A percentile compares a stretch with the other conserved stretches of the same genome.
Evolutionary conservation across 2,329 filamentous ascomycete genomes (phyloP).

Genomic region (Erysiphe neolycopersici): DNA sequence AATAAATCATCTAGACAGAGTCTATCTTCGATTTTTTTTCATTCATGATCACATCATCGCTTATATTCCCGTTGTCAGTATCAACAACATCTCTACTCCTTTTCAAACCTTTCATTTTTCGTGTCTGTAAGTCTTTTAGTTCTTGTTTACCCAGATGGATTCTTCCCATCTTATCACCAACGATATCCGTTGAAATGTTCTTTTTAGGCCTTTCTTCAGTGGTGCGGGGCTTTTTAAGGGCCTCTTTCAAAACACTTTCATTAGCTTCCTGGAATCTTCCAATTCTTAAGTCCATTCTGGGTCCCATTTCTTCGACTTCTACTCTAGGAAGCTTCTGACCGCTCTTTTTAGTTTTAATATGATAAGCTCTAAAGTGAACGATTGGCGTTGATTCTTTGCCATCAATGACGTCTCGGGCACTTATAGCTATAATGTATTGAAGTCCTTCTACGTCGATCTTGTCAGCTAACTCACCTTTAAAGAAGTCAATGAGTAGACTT

Average conservation of each 20-base stretch:
- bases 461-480: conserved; percentile 50
- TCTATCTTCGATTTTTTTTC: conserved; percentile 10
- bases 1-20: too few species aligned
- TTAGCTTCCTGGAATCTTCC: conserved; percentile 62
- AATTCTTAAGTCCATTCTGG: conserved; percentile 72
- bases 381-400: conserved; percentile 24
- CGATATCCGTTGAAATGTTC: conserved; percentile 73
- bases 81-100: conserved; percentile 37
- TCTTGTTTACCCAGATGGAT: conserved; percentile 84
- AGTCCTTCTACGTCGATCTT: conserved; percentile 88
- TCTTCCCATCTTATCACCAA: conserved; percentile 89
- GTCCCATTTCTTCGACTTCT: conserved; percentile 86
- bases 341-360: conserved; percentile 62
- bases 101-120: conserved; percentile 99
- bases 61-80: conserved; percentile 20
- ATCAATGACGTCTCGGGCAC: conserved; percentile 34
- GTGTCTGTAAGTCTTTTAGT: conserved; percentile 61
- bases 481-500: conserved; percentile 70
- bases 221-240: conserved; percentile 61
- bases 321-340: conserved; percentile 72
- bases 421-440: conserved; percentile 68
- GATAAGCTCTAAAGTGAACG: conserved; percentile 52
- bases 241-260: conserved; percentile 58
- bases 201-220: conserved; percentile 66
- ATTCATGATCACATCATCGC: conserved; percentile 20